Base-by-base conservation (phyloP, 495 filamentous ascomycete species). In the Aspergillus bridgeri region DNA sequence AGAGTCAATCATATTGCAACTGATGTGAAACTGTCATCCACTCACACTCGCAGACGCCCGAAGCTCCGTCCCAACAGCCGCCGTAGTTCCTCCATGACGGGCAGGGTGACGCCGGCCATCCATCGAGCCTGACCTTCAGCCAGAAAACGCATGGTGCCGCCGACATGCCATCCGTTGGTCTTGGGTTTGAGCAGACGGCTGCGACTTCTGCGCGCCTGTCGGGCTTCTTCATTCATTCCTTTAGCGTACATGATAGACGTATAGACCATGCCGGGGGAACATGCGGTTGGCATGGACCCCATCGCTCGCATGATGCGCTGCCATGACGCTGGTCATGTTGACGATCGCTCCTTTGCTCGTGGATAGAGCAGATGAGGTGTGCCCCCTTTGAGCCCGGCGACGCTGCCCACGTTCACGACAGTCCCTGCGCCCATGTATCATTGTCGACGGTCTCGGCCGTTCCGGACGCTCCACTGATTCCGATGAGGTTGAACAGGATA, bases 361-460 rank as follows among this genome's bases (percentile, higher is more conserved):
- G 83, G 83, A 67, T 87, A 87, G 8, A 86, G 65, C 2, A 87
- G 57, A 69, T 81, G 74, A 3, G 81, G 83, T 19, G 81, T 84
- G 5, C 83, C 83, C 1, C 82, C 84, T 54, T 74, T 73, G 44
- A 83, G 51, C 0, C 84, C 83, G 4, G 81, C 81, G 15, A 86
- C 81, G 48, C 71, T 77, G 4, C 78, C 77, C 68, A 86, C 80
- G 60, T 86, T 85, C 51, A 87, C 75, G 53, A 86, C 81, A 45
- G 68, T 74, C 11, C 81, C 48, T 71, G 73, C 0, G 73, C 70
- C 81, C 81, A 87, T 33, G 73, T 69, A 8, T 61, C 69, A 66
- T 83, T 72, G 63, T 85, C 80, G 3, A 84, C 77, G 5, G 82
- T 76, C 18, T 78, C 72, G 0, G 82, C 82, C 9, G 77, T 81